A percentile compares a stretch with the other conserved stretches of the same genome.
phyloP scores from a whole-genome alignment of 2,329 filamentous ascomycete genomes.

The Pyrenochaeta sp. region DNA sequence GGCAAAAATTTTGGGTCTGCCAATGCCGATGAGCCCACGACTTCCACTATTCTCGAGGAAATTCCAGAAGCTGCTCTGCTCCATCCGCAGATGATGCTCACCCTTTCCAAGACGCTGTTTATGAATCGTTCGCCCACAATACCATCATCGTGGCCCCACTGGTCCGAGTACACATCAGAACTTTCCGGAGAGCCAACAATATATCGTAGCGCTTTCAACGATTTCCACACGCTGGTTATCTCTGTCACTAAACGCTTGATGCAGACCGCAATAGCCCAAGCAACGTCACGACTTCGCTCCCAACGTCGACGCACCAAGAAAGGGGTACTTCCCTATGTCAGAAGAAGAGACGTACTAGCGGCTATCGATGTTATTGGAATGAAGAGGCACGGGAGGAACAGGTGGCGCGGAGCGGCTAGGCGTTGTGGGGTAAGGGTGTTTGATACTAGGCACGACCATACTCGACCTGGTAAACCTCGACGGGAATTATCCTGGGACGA shows the following conservation, averaged over 20 bases:
- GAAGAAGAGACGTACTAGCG: slow-evolving; percentile 59
- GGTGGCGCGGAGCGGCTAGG: slow-evolving; percentile 61
- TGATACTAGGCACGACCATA: slow-evolving; percentile 17
- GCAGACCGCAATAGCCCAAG: slow-evolving; percentile 72
- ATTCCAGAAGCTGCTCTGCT: slow-evolving; percentile 46
- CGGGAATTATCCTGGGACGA: slow-evolving; percentile 54
- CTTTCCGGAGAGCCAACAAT: slow-evolving; percentile 66
- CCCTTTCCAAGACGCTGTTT: slow-evolving; percentile 42
- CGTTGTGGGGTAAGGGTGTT: slow-evolving; percentile 62
- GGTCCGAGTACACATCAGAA: slow-evolving; percentile 40
- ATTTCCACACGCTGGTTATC: slow-evolving; percentile 73
- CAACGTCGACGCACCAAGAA: slow-evolving; percentile 41
- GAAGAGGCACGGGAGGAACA: slow-evolving; percentile 53
- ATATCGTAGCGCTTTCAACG: slow-evolving; percentile 75
- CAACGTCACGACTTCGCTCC: slow-evolving; percentile 71
- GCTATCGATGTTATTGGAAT: slow-evolving; percentile 64
- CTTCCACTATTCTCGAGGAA: slow-evolving; percentile 28
- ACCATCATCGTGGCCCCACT: slow-evolving; percentile 38
- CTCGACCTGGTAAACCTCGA: slow-evolving; percentile 23
- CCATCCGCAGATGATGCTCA: slow-evolving; percentile 34
- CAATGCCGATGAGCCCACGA: neutral
- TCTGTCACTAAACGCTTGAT: slow-evolving; percentile 75
- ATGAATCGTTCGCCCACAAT: slow-evolving; percentile 44
- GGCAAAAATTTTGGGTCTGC: neutral
- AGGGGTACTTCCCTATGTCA: slow-evolving; percentile 47